Percentiles rank a stretch among this genome's conserved stretches.
Conservation (phyloP, 2,329 filamentous ascomycete genomes). For the Botrytis paeoniae region DNA sequence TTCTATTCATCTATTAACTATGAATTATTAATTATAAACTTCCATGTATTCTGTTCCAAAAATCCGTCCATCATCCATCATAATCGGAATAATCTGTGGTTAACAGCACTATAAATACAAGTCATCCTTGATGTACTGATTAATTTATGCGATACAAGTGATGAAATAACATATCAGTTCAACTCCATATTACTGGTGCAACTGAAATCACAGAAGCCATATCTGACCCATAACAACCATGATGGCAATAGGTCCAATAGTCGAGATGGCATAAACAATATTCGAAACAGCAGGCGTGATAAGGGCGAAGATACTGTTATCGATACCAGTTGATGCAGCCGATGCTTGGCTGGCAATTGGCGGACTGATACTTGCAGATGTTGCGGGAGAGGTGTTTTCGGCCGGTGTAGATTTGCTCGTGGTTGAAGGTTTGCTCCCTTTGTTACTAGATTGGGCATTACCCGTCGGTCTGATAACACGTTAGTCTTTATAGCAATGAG, state of each 20-base stretch:
- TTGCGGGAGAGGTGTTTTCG: conserved; percentile 13
- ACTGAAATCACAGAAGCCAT: conserved; percentile 12
- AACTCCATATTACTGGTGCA: not conserved
- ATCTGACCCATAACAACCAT: conserved; percentile 16
- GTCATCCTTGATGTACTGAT: not conserved
- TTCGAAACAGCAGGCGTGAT: conserved; percentile 9
- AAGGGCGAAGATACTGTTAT: conserved; percentile 5
- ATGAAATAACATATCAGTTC: not conserved
- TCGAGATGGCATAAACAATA: conserved; percentile 3
- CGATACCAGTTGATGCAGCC: conserved; percentile 14
- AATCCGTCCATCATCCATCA: conserved; percentile 7
- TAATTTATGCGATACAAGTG: conserved; percentile 5
- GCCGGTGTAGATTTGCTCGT: conserved; percentile 9
- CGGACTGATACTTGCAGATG: conserved; percentile 7
- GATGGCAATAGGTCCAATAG: conserved; percentile 6
- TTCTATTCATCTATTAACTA: conserved; percentile 6
- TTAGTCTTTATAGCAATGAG: not conserved
- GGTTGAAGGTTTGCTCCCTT: conserved; percentile 2
- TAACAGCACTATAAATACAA: not conserved
- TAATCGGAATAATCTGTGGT: not conserved
- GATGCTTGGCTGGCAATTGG: conserved; percentile 18
- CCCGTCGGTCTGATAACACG: conserved; percentile 2
- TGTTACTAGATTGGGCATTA: conserved; percentile 7
- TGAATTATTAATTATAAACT: conserved; percentile 6
- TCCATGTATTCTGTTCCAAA: conserved; percentile 6